Base-by-base conservation (phyloP, 2,329 filamentous ascomycete genomes). In the Exophiala dermatitidis region DNA sequence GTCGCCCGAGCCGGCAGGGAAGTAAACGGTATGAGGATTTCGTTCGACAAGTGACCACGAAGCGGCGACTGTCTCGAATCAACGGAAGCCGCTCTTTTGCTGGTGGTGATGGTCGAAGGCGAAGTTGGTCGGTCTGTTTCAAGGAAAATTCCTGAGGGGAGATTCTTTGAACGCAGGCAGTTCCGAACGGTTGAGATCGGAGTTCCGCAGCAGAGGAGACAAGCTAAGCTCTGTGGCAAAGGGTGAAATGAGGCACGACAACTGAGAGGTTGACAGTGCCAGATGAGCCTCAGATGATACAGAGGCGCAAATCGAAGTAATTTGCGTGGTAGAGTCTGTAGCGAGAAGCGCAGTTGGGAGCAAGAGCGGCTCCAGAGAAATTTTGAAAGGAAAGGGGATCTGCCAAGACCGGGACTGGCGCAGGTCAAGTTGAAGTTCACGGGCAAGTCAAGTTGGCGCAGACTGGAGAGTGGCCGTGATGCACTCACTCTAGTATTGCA, bases 31-130 rank as follows among this genome's bases (percentile, higher is more conserved):
- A 38, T 26, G 44, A 47, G 45, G 19, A 32, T 38, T 41, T 37
- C 28, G 46, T 37, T 36, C 37, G 33, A 38, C 7, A 36, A 36
- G 42, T 36, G 43, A 54, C 53, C 54, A 58, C 56, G 52, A 56
- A 53, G 58, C 56, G 58, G 60, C 61, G 61, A 63, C 61, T 63
- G 54, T 62, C 60, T 63, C 61, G 59, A 63, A 50, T 63, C 54
- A 63, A 63, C 60, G 61, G 61, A 62, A 63, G 61, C 61, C 61
- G 61, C 56, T 60, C 57, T 58, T 58, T 52, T 56, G 54, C 54
- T 58, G 50, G 49, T 48, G 52, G 56, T 44, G 50, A 41, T 52
- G 55, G 51, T 54, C 48, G 52, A 19, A 51, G 38, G 38, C 40
- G 54, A 54, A 29, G 49, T 41, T 45, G 43, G 31, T 42, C 28